These are phyloP conservation scores for Amanita pallidorosea DNA, from an alignment of 768 basidiomycete genomes.

Conservation along the genomic window DNA sequence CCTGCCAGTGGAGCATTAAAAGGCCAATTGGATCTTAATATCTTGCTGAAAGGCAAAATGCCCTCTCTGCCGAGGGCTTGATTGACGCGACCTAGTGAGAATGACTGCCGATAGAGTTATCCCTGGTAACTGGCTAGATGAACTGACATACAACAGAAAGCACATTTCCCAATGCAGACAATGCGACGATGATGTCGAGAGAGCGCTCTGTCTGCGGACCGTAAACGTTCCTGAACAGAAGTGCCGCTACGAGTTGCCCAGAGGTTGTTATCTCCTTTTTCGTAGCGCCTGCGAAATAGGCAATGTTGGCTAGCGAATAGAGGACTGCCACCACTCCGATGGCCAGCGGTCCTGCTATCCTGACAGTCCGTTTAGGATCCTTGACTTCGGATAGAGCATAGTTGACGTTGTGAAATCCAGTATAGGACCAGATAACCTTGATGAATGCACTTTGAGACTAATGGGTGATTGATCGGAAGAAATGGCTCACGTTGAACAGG, in stretches of 20 bases:
- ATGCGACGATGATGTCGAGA: conserved; percentile 24
- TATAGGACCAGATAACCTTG: conserved; percentile 22
- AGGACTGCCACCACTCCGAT: conserved; percentile 39
- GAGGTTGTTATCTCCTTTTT: conserved; percentile 45
- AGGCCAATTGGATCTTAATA: conserved; percentile 17
- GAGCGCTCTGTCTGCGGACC: conserved; percentile 40
- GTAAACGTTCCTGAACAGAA: conserved; percentile 59
- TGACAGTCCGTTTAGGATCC: conserved; percentile 51
- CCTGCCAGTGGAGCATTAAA: conserved; percentile 52
- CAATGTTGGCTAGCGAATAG: conserved; percentile 53
- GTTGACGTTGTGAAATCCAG: conserved; percentile 58
- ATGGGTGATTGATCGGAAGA: not conserved
- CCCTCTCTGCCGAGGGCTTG: conserved; percentile 31
- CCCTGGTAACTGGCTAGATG: not conserved
- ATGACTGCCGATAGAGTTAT: conserved; percentile 2
- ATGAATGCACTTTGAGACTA: not conserved
- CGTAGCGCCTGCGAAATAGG: conserved; percentile 42
- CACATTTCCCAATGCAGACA: conserved; percentile 53
- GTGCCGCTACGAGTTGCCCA: conserved; percentile 41
- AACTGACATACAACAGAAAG: conserved; percentile 18
- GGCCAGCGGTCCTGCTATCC: conserved; percentile 53
- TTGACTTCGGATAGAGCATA: conserved; percentile 56
- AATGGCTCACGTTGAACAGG: conserved; percentile 33
- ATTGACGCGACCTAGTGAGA: conserved; percentile 31
- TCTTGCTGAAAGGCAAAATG: too few species aligned